Conservation (phyloP, 2,329 filamentous ascomycete species). For the Cytospora schulzeri region DNA sequence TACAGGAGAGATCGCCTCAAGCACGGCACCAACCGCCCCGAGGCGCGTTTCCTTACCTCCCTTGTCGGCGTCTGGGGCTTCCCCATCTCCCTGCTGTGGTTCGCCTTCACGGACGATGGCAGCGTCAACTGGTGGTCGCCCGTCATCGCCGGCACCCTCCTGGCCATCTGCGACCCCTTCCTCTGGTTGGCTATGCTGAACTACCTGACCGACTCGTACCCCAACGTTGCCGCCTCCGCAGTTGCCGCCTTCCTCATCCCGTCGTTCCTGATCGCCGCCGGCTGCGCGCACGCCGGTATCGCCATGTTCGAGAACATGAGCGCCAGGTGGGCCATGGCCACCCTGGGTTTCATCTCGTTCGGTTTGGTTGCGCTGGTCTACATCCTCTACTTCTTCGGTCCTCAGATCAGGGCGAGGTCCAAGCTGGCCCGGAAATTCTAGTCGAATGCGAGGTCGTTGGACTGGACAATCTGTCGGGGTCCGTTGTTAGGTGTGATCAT, state of each 20-base stretch:
- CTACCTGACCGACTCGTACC: constrained; percentile 46
- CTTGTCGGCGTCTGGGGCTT: constrained; percentile 47
- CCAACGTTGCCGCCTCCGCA: constrained; percentile 44
- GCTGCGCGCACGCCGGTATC: constrained; percentile 39
- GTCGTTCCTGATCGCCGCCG: constrained; percentile 45
- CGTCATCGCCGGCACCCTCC: constrained; percentile 41
- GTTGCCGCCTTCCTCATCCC: constrained; percentile 48
- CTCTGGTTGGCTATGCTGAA: constrained; percentile 47
- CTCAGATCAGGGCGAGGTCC: constrained; percentile 37
- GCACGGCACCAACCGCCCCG: constrained; percentile 41
- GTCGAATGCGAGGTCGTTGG: background rate
- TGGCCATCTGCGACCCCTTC: constrained; percentile 46
- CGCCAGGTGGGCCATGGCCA: constrained; percentile 45
- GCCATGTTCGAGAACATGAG: constrained; percentile 42
- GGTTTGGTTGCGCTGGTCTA: constrained; percentile 44
- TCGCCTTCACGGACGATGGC: constrained; percentile 45
- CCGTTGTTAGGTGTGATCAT: background rate
- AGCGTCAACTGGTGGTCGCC: constrained; percentile 43
- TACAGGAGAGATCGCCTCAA: constrained; percentile 41
- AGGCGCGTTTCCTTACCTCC: constrained; percentile 45
- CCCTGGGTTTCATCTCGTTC: constrained; percentile 43
- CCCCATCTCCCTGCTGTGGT: constrained; percentile 45
- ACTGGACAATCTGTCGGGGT: background rate
- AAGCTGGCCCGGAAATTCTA: constrained; percentile 39
- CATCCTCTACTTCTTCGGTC: constrained; percentile 44